Base-by-base conservation (phyloP, 345 rosid genomes). In the Geranium rotundifolium region DNA sequence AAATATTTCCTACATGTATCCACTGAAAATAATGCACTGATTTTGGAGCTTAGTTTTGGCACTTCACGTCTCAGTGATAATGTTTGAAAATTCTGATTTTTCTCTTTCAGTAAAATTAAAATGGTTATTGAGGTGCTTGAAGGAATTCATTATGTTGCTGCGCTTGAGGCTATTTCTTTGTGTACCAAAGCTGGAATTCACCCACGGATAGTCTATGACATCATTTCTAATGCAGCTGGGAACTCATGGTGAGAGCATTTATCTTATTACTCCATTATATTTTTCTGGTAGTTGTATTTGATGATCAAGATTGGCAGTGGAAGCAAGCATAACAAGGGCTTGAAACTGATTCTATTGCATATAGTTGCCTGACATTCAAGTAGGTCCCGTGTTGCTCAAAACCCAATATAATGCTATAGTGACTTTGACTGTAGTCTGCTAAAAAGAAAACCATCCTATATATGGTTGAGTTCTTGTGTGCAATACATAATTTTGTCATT, bases 151-250 rank as follows among this genome's bases (percentile, higher is more conserved):
- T 77, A 89, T 68, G 78, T 87, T 72, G 95, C 95, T 63, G 80
- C 98, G 18, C 80, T 84, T 88, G 91, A 70, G n/a, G n/a, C n/a
- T n/a, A n/a, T n/a, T n/a, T n/a, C n/a, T n/a, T n/a, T n/a, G n/a
- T n/a, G n/a, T n/a, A 71, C 82, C 37, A 76, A 80, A 67, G 86
- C 82, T 19, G 84, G 84, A 61, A 79, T 87, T 65, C 90, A 92
- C 83, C 98, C 98, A 17, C 85, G 91, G 93, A 89, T 92, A 63
- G 76, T 89, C 72, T 92, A 92, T 71, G 83, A 92, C 78, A 92
- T 92, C 70, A 83, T 92, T 69, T 85, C 98, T 58, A 87, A 89
- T 81, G 96, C 98, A 63, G 98, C 98, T 76, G 98, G 98, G 69
- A 92, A 84, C 75, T 92, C 98, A 73, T 84, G 98, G 98, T 92